phyloP scores from a whole-genome alignment of 2,329 filamentous ascomycete species.

The Trichoderma pleuroti region DNA sequence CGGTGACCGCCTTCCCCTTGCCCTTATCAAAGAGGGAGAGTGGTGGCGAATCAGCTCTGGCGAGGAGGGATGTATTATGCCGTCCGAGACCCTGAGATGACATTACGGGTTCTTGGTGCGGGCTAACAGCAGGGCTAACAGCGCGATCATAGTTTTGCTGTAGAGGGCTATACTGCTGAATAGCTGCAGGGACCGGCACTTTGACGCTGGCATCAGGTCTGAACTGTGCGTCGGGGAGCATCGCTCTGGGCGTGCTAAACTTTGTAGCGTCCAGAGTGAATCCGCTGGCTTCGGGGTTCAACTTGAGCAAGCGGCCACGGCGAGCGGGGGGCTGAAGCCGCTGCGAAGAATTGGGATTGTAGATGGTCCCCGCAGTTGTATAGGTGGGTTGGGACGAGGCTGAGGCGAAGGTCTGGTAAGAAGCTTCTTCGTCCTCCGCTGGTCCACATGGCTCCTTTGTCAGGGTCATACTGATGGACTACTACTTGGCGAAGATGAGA shows the following conservation, averaged over 20 bases:
- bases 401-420: constrained; percentile 26
- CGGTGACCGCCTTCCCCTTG: background rate
- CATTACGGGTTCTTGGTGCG: constrained; percentile 29
- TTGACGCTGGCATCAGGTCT: background rate
- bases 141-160: constrained; percentile 55
- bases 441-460: constrained; percentile 22
- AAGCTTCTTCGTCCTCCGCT: constrained; percentile 33
- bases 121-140: constrained; percentile 37
- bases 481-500: background rate
- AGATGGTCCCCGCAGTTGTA: constrained; percentile 56
- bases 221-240: constrained; percentile 32
- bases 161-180: constrained; percentile 45
- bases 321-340: constrained; percentile 51
- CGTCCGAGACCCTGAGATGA: constrained; percentile 26
- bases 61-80: constrained; percentile 26
- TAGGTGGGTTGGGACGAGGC: constrained; percentile 41
- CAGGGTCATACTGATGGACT: constrained; percentile 20
- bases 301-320: constrained; percentile 47
- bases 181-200: background rate
- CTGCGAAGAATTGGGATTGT: constrained; percentile 45
- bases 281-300: constrained; percentile 28
- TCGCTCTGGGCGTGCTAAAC: constrained; percentile 35
- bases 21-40: background rate
- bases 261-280: constrained; percentile 25
- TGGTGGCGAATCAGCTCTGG: background rate